These are phyloP conservation scores for Calvatia gigantea DNA, from an alignment of 768 basidiomycete genomes.

Conservation along the genomic window DNA sequence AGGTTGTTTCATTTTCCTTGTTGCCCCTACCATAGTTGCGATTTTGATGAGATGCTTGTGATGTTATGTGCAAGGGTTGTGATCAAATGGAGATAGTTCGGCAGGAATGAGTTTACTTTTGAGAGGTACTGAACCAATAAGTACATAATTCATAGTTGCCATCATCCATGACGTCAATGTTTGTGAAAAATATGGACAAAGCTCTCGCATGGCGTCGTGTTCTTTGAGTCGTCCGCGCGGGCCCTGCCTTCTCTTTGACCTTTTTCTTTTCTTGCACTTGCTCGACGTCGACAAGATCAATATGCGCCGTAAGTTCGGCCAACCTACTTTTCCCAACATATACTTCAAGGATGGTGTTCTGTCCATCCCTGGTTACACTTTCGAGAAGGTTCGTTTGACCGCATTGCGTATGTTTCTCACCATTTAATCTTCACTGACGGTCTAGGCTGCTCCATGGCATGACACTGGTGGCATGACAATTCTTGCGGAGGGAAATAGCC, in stretches of 20 bases:
- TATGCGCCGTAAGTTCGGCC: slow-evolving; percentile 57
- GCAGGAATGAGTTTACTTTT: too few relatives aligned
- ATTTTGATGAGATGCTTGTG: slow-evolving; percentile 23
- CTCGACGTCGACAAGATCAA: neutral
- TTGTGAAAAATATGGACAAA: slow-evolving; percentile 4
- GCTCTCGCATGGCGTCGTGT: too few relatives aligned
- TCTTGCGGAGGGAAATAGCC: slow-evolving; percentile 62
- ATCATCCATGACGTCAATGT: slow-evolving; percentile 15
- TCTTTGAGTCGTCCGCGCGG: too few relatives aligned
- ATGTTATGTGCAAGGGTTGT: slow-evolving; percentile 13
- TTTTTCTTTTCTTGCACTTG: neutral
- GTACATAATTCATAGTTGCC: too few relatives aligned
- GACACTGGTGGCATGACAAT: slow-evolving; percentile 72
- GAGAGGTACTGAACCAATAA: too few relatives aligned
- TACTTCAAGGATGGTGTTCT: slow-evolving; percentile 58
- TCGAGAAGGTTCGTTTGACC: slow-evolving; percentile 51
- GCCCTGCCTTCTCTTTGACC: too few relatives aligned
- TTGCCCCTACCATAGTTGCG: slow-evolving; percentile 9
- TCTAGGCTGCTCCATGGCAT: slow-evolving; percentile 60
- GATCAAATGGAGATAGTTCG: too few relatives aligned
- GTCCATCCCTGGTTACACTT: slow-evolving; percentile 68
- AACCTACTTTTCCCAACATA: slow-evolving; percentile 53
- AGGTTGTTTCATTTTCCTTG: slow-evolving; percentile 23
- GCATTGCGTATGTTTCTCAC: neutral
- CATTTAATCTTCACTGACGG: slow-evolving; percentile 8